Evolutionary conservation across 345 rosid genomes (phyloP).

Genomic region (Punica granatum): DNA sequence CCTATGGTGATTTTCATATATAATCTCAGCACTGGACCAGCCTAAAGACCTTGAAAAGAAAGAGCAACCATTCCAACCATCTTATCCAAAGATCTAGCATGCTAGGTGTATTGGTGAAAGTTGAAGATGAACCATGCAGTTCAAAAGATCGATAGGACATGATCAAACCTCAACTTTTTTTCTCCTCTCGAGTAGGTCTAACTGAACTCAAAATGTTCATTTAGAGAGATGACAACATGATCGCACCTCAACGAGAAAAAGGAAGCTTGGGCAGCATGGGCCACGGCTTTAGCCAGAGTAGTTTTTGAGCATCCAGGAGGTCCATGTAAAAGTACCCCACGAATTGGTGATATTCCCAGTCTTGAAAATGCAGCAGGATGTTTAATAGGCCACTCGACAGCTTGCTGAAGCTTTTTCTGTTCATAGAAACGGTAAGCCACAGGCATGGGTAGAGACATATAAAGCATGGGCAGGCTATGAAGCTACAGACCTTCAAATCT

Average conservation of each 20-base stretch:
- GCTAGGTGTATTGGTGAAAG: not conserved
- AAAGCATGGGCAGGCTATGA: not conserved
- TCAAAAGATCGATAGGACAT: not conserved
- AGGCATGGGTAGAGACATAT: not conserved
- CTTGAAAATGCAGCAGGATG: slow-evolving; percentile 61
- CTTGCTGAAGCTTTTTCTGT: slow-evolving; percentile 85
- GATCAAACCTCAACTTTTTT: not conserved
- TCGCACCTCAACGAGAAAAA: slow-evolving; percentile 49
- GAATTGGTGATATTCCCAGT: slow-evolving; percentile 74
- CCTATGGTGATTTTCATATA: not conserved
- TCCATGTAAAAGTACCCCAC: slow-evolving; percentile 88
- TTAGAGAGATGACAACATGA: not conserved
- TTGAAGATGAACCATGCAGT: not conserved
- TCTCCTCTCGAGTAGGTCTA: not conserved
- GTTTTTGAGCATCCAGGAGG: slow-evolving; percentile 99
- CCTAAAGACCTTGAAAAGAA: not conserved
- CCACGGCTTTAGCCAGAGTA: slow-evolving; percentile 96
- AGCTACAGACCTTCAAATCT: slow-evolving; percentile 47
- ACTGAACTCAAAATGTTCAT: not conserved
- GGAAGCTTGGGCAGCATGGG: slow-evolving; percentile 87
- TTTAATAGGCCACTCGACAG: slow-evolving; percentile 95
- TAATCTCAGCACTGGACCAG: not conserved
- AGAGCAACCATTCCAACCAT: not conserved
- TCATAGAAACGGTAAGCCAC: slow-evolving; percentile 4
- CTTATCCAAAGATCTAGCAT: not conserved